Percentiles rank a stretch among this genome's conserved stretches.
These are phyloP conservation scores for Rhizoclosmatium hyalinum DNA, from an alignment of 371 early-diverging fungal genomes.

Conservation along the genomic window DNA sequence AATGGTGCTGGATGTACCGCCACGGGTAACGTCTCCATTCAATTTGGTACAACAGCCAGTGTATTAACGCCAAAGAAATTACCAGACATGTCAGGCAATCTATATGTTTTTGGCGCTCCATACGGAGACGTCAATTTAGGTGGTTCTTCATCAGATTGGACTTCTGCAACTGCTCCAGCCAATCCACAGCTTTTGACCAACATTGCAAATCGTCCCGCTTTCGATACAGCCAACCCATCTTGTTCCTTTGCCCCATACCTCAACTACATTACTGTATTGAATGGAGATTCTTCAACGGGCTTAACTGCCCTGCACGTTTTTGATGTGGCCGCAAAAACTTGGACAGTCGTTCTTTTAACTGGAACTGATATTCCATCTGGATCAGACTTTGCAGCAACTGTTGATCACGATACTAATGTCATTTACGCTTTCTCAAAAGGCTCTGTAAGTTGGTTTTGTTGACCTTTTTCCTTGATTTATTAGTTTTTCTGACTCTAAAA, in stretches of 20 bases:
- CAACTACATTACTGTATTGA: slow-evolving; percentile 23
- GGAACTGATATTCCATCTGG: background rate
- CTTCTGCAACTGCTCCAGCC: background rate
- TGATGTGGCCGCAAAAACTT: background rate
- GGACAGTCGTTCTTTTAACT: slow-evolving; percentile 3
- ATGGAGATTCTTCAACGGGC: slow-evolving; percentile 16
- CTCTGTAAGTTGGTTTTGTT: background rate
- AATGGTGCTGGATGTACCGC: too few species aligned
- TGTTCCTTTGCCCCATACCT: slow-evolving; percentile 12
- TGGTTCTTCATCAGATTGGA: slow-evolving; percentile 7
- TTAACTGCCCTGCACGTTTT: slow-evolving; percentile 15
- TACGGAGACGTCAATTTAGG: slow-evolving; percentile 27
- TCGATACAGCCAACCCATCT: slow-evolving; percentile 18
- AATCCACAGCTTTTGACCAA: background rate
- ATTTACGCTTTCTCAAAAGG: slow-evolving; percentile 28
- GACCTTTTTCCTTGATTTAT: background rate
- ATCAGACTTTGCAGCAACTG: background rate
- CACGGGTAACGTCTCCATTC: too few species aligned
- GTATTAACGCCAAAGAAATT: background rate
- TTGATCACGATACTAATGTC: slow-evolving; percentile 31
- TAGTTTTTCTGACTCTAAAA: background rate
- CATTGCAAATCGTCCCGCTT: slow-evolving; percentile 20
- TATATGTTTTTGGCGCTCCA: slow-evolving; percentile 31
- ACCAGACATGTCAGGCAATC: slow-evolving; percentile 2
- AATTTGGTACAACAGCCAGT: too few species aligned